These are phyloP conservation scores for Neonectria magnoliae DNA, from an alignment of 2,329 filamentous ascomycete species.

Conservation along the genomic window DNA sequence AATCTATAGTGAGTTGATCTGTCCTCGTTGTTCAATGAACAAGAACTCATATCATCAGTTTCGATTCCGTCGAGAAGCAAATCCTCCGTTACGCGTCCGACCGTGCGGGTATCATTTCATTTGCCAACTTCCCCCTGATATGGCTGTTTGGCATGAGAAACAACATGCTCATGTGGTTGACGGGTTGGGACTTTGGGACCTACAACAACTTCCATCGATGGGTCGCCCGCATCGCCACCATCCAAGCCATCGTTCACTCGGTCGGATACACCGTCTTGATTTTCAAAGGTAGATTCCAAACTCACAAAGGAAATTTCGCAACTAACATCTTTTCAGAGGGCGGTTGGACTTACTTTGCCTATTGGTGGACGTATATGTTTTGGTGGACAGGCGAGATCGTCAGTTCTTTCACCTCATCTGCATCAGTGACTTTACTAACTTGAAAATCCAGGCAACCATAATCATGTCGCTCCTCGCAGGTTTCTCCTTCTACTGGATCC, in stretches of 20 bases:
- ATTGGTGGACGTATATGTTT: constrained; percentile 55
- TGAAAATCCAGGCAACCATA: constrained; percentile 49
- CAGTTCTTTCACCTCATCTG: constrained; percentile 19
- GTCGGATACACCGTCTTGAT: constrained; percentile 65
- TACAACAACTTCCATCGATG: constrained; percentile 76
- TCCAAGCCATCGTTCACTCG: constrained; percentile 71
- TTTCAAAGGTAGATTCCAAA: constrained; percentile 42
- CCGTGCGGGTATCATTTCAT: constrained; percentile 70
- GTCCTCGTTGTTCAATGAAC: too few relatives aligned
- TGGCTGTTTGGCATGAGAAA: constrained; percentile 76
- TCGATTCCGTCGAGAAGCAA: constrained; percentile 47
- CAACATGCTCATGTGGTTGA: constrained; percentile 72
- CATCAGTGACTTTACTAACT: neutral
- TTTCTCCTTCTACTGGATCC: constrained; percentile 62
- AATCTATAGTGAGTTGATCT: constrained; percentile 52
- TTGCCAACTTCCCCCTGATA: constrained; percentile 70
- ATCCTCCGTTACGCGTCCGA: constrained; percentile 67
- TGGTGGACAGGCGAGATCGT: constrained; percentile 62
- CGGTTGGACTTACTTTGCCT: constrained; percentile 48
- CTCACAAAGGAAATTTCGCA: neutral
- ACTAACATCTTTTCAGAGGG: constrained; percentile 46
- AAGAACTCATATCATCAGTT: constrained; percentile 43
- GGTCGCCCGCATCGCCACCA: constrained; percentile 69
- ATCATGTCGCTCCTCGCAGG: constrained; percentile 57
- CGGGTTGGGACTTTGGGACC: constrained; percentile 74